Evolutionary conservation across 257 asterid species (phyloP), one percentile per base, ranked within the genome.

Genomic region (Solanum arcanum): DNA sequence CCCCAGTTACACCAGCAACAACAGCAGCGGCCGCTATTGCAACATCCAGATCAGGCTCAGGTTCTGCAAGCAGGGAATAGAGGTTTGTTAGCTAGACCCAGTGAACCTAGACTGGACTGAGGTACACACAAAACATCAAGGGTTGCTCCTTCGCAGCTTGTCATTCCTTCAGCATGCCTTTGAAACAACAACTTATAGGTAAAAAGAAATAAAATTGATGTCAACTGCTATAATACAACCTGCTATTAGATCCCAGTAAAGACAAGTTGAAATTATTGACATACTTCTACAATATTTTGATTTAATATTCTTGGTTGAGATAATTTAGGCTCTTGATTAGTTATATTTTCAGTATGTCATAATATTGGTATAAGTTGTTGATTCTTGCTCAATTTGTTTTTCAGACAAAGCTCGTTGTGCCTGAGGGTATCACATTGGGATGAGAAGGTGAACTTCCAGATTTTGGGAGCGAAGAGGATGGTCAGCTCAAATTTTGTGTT

Each of bases 101-200:
- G 89, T 29, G 95, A 94, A 87, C 86, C 95, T 86, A 89, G 93
- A 89, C 86, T 89, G 91, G 98, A 94, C 86, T 94, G 95, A 94
- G 83, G 87, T 87, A 86, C 80, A 9, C 75, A 66, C 85, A 83
- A 82, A 39, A 12, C 23, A 85, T 68, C 81, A 66, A 88, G 88
- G 87, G 70, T 87, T 89, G 68, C 86, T 74, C 87, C 33, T 70
- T 81, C 74, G 86, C 72, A 89, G 88, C 91, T 89, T 86, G 75
- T 85, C 93, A 74, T 85, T 88, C 91, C 91, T 44, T 92, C 87
- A 66, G 88, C 92, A 88, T 88, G 89, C 91, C 86, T 87, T 74
- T 25, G 86, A 83, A 91, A 89, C 88, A 80, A 86, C 89, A 84
- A 82, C 91, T 93, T 92, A 92, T 95, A 97, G 98, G 99, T 94